Evolutionary conservation across 768 basidiomycete genomes (phyloP).

Genomic region (Termitomyces sp.): DNA sequence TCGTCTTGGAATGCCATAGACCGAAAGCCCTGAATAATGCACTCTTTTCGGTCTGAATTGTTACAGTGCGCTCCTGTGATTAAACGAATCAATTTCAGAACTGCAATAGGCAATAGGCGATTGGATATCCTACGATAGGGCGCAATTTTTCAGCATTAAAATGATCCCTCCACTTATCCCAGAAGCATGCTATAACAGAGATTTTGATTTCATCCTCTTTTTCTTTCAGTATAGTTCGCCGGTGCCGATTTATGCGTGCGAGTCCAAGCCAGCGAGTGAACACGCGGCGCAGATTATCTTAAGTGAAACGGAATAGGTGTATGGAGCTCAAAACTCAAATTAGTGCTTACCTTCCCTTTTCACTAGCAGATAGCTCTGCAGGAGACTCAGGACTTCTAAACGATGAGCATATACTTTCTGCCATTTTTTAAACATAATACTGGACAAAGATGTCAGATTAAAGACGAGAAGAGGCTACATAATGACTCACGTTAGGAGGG

Average conservation of each 20-base stretch:
- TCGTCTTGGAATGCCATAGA: constrained; percentile 72
- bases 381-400: constrained; percentile 66
- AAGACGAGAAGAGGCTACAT: neutral
- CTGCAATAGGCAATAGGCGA: neutral
- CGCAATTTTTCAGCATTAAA: constrained; percentile 60
- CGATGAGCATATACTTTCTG: constrained; percentile 54
- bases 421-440: constrained; percentile 65
- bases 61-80: constrained; percentile 52
- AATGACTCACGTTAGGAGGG: constrained; percentile 26
- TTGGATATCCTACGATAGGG: constrained; percentile 45
- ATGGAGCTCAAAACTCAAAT: neutral
- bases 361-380: constrained; percentile 79
- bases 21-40: constrained; percentile 62
- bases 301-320: neutral
- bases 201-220: constrained; percentile 60
- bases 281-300: constrained; percentile 62
- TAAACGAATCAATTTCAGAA: neutral
- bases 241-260: constrained; percentile 54
- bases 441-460: constrained; percentile 20
- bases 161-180: constrained; percentile 79
- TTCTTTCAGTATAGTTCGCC: constrained; percentile 51
- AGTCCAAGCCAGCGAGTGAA: constrained; percentile 68
- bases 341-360: constrained; percentile 62
- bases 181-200: constrained; percentile 44
- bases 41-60: constrained; percentile 53